Conservation (phyloP, 306 rosid species). For the Cucumis cinereus region DNA sequence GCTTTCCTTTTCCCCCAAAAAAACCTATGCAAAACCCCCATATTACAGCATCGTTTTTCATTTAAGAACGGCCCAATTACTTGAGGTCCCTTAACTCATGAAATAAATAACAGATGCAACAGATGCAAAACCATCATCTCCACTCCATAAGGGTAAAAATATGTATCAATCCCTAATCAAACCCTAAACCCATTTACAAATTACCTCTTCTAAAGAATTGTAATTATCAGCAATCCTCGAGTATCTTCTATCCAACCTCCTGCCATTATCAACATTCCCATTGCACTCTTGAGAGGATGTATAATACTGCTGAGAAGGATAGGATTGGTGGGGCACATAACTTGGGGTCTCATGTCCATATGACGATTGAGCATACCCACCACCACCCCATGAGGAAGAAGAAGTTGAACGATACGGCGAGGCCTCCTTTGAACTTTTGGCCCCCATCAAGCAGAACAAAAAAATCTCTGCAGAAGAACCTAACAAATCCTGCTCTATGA, state of each 20-base stretch:
- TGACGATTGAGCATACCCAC: conserved; percentile 16
- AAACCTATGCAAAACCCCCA: background rate
- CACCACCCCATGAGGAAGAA: conserved; percentile 19
- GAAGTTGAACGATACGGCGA: conserved; percentile 36
- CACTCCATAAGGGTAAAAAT: background rate
- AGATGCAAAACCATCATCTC: background rate
- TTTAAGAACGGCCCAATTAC: background rate
- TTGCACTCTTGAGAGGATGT: conserved; percentile 5
- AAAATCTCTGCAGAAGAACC: background rate
- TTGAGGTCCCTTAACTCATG: background rate
- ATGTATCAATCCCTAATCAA: background rate
- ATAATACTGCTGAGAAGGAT: conserved; percentile 23
- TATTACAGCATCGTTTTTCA: background rate
- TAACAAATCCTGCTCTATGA: background rate
- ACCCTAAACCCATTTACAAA: background rate
- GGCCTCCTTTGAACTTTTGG: conserved; percentile 51
- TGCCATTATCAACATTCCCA: conserved; percentile 7
- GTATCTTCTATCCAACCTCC: conserved; percentile 53
- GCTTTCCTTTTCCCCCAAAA: background rate
- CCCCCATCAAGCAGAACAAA: conserved; percentile 56
- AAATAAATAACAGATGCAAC: background rate
- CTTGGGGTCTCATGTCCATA: conserved; percentile 22
- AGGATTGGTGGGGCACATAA: conserved; percentile 5
- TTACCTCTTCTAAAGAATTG: conserved; percentile 63
- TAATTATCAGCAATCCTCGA: conserved; percentile 69